Conservation (phyloP, 164 flowering plant genomes). For the Berberis vulgaris region DNA sequence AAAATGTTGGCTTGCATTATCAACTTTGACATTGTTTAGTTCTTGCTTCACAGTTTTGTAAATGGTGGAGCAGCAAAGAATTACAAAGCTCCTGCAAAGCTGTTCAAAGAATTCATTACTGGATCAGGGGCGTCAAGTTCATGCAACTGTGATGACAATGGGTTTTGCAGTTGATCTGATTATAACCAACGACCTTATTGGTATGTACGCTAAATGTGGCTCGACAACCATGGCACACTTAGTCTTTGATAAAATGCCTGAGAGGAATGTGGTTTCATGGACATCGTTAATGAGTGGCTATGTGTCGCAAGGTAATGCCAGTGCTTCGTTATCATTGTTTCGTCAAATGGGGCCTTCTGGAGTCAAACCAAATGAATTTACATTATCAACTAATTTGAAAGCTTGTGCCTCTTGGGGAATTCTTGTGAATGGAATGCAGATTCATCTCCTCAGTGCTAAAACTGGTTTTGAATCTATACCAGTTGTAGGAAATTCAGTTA, state of each 20-base stretch:
- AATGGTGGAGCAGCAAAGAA: conserved; percentile 41
- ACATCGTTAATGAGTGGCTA: conserved; percentile 69
- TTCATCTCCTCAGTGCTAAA: conserved; percentile 50
- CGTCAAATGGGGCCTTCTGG: conserved; percentile 35
- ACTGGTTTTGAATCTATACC: conserved; percentile 36
- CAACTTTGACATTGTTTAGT: conserved; percentile 1
- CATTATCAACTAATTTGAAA: conserved; percentile 50
- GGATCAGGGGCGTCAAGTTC: conserved; percentile 42
- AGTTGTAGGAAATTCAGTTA: conserved; percentile 61
- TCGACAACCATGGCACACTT: conserved; percentile 26
- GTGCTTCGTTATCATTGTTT: conserved; percentile 29
- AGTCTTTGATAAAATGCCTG: conserved; percentile 64
- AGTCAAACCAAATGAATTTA: conserved; percentile 61
- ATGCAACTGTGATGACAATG: conserved; percentile 32
- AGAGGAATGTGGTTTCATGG: conserved; percentile 79
- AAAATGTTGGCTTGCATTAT: no score
- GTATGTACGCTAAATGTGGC: conserved; percentile 63
- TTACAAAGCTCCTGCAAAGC: conserved; percentile 35
- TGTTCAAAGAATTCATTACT: conserved; percentile 38
- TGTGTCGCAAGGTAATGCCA: conserved; percentile 36
- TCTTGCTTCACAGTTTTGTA: conserved; percentile 32
- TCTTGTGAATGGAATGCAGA: conserved; percentile 41
- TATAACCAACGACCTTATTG: conserved; percentile 49
- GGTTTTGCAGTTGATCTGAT: conserved; percentile 48
- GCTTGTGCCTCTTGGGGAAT: conserved; percentile 40